A percentile compares a stretch with the other conserved stretches of the same genome.
These are phyloP conservation scores for Ceratocystiopsis minuta DNA, from an alignment of 2,329 filamentous ascomycete genomes.

Conservation along the genomic window DNA sequence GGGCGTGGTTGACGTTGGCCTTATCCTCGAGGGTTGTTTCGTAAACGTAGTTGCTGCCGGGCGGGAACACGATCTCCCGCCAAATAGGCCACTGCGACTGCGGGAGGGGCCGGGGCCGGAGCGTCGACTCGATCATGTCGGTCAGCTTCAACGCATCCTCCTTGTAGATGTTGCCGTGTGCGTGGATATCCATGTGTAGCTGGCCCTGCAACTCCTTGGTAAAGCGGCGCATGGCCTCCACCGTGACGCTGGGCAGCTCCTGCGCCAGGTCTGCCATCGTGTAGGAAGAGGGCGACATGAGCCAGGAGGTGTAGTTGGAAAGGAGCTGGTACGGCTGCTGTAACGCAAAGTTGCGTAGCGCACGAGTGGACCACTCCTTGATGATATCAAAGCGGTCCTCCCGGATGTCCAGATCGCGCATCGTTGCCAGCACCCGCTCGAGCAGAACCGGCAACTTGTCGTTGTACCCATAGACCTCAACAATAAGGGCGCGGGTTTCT, in stretches of 20 bases:
- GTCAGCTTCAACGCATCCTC: slow-evolving; percentile 79
- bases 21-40: slow-evolving; percentile 66
- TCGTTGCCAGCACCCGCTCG: slow-evolving; percentile 70
- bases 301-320: slow-evolving; percentile 62
- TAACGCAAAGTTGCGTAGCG: slow-evolving; percentile 72
- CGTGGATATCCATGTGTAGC: slow-evolving; percentile 71
- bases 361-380: slow-evolving; percentile 64
- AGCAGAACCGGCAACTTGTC: slow-evolving; percentile 85
- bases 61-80: slow-evolving; percentile 59
- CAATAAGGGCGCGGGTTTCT: slow-evolving; percentile 53
- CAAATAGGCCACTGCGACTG: slow-evolving; percentile 62
- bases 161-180: slow-evolving; percentile 85
- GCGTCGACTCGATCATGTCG: slow-evolving; percentile 58
- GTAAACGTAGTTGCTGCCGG: slow-evolving; percentile 70
- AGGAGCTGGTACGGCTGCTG: slow-evolving; percentile 83
- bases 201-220: slow-evolving; percentile 66
- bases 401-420: slow-evolving; percentile 68
- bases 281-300: slow-evolving; percentile 60
- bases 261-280: slow-evolving; percentile 63
- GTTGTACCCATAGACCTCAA: slow-evolving; percentile 80
- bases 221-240: slow-evolving; percentile 58
- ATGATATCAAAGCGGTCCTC: slow-evolving; percentile 83
- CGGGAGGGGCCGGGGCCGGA: slow-evolving; percentile 59
- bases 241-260: slow-evolving; percentile 58
- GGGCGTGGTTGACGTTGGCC: slow-evolving; percentile 75